Evolutionary conservation across 179 eudicot genomes (phyloP), one percentile per base, ranked within the genome.

Genomic region (Beta lomatogona): DNA sequence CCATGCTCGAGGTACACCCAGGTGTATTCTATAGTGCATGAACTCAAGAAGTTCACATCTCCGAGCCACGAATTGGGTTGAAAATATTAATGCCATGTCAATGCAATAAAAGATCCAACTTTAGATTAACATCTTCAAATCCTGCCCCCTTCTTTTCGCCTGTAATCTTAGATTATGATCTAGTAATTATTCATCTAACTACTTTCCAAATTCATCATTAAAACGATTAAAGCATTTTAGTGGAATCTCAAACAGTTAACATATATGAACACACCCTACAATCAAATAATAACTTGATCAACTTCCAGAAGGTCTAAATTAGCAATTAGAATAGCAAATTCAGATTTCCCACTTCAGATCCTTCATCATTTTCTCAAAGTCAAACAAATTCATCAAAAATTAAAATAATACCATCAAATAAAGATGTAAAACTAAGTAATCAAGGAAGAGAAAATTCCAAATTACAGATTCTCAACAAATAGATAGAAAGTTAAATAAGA

Each of bases 311-410:
- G 21, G 21, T 80, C 65, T n/a, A 66, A 74, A 44, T 31, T 75
- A 5, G 53, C 48, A 75, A 67, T 81, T 7, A 16, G 10, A 48
- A 21, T 0, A 46, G 19, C 45, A 70, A 70, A 57, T 58, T 79
- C 58, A 57, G 45, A 25, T 16, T 28, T 74, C 85, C 73, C 76
- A 80, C 12, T 48, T 81, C 79, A 85, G 81, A 81, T 86, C 81
- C 52, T 36, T 71, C 5, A 11, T 0, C 44, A 50, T n/a, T 22
- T 21, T 46, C 31, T 63, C 63, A 80, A 52, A 79, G 68, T 80
- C 80, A 63, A 59, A 48, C 59, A 15, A 9, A 2, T 31, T 58
- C 53, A 6, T 14, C 53, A 21, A 0, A 3, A 67, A 53, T 19
- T 5, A 68, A 0, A 36, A 36, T 36, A 36, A 0, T 36, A 36